These are phyloP conservation scores for Gloeostereum incarnatum DNA, from an alignment of 768 basidiomycete genomes.

Conservation along the genomic window DNA sequence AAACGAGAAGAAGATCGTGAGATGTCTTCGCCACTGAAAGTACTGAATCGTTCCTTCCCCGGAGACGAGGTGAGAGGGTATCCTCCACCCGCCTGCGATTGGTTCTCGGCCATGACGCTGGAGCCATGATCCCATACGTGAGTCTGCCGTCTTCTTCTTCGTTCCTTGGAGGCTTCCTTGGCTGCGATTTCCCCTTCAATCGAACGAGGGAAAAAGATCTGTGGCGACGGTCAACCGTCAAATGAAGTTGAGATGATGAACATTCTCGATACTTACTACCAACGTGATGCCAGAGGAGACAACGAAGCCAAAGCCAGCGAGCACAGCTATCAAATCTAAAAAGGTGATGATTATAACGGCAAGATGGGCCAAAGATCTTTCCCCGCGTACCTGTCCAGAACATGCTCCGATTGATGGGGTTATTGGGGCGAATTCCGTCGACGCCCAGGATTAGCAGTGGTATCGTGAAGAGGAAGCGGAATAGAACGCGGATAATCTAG, in stretches of 20 bases:
- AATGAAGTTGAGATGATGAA: background rate
- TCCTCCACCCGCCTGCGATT: constrained; percentile 5
- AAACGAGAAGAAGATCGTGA: too few species aligned
- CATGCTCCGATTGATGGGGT: constrained; percentile 56
- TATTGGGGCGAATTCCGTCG: constrained; percentile 57
- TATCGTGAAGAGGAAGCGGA: constrained; percentile 64
- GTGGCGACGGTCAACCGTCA: background rate
- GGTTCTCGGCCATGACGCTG: constrained; percentile 13
- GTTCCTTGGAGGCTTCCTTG: constrained; percentile 34
- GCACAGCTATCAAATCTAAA: constrained; percentile 49
- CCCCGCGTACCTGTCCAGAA: constrained; percentile 33
- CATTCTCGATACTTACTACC: constrained; percentile 33
- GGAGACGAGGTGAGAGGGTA: constrained; percentile 27
- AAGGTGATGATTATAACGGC: constrained; percentile 9
- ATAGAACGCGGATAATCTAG: constrained; percentile 61
- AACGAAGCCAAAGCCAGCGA: constrained; percentile 48
- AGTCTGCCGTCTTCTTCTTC: constrained; percentile 20
- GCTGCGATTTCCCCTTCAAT: constrained; percentile 54
- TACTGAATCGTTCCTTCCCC: constrained; percentile 15
- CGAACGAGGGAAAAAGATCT: constrained; percentile 85
- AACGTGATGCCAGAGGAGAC: constrained; percentile 71
- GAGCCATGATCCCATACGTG: constrained; percentile 2
- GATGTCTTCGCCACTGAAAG: constrained; percentile 12
- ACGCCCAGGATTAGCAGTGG: constrained; percentile 58
- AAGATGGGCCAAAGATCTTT: background rate